Evolutionary conservation across 495 filamentous ascomycete species (phyloP), one percentile per base, ranked within the genome.

Genomic region (Darksidea phi): DNA sequence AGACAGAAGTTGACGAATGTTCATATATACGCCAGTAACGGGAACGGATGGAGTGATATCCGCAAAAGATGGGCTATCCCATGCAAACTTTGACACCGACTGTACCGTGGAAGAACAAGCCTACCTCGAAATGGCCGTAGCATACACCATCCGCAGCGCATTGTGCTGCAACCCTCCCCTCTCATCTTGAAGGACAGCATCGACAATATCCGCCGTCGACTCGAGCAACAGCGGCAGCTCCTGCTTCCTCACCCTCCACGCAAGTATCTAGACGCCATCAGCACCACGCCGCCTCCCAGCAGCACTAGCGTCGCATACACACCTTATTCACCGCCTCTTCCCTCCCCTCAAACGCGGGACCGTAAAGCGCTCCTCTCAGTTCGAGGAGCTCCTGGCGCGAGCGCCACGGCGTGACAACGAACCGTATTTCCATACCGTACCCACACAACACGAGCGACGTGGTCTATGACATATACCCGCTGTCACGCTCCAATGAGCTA

Each of bases 351-450:
- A 67, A 24, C 54, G 13, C 84, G 79, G 70, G 86, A 25, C 37
- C 25, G 54, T 73, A 95, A 54, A 96, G 85, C 64, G 85, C 79
- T 23, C 67, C 67, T 52, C 89, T 83, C 43, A 94, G 83, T 15
- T 75, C 67, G 53, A 91, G 73, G 47, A 96, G 80, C 61, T 91
- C 85, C 15, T 72, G 59, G 21, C 78, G 78, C 64, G 80, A 72
- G 61, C 88, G 86, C 90, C 90, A 95, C 32, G 90, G 88, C 28
- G 88, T 92, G 72, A 89, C 84, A 18, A 87, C 79, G 70, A 90
- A 88, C 70, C 86, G 86, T 3, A 88, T 81, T 17, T 32, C 36
- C 32, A 42, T 28, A 48, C 10, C 37, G 15, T 17, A 20, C 5
- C 41, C 13, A 43, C 5, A 43, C 41, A 4, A 43, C 13, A 15